These are phyloP conservation scores for Talaromyces sp. DNA, from an alignment of 2,329 filamentous ascomycete species.

Conservation along the genomic window DNA sequence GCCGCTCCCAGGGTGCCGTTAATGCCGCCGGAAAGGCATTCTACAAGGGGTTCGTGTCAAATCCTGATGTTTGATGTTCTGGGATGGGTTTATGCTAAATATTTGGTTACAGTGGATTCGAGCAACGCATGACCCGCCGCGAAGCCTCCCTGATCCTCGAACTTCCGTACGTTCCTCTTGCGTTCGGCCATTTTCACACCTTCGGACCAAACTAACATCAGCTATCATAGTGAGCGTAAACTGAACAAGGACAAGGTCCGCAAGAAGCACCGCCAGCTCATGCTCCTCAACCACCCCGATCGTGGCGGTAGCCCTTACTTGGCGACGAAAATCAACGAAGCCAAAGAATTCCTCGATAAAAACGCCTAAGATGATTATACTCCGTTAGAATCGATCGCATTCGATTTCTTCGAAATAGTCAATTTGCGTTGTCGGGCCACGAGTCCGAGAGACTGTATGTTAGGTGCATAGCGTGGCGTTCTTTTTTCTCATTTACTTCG, in stretches of 20 bases:
- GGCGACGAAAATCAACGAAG: conserved; percentile 97
- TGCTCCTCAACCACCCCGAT: conserved; percentile 96
- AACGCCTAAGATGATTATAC: conserved; percentile 33
- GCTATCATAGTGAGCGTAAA: conserved; percentile 69
- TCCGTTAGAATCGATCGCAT: background rate
- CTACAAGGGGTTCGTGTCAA: conserved; percentile 73
- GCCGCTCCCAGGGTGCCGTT: conserved; percentile 69
- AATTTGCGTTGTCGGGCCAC: background rate
- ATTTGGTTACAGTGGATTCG: conserved; percentile 67
- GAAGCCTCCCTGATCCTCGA: conserved; percentile 91
- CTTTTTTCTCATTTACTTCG: conserved; percentile 25
- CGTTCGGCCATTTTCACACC: background rate
- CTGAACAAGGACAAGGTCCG: conserved; percentile 91
- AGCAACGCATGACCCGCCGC: conserved; percentile 87
- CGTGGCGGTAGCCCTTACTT: conserved; percentile 94
- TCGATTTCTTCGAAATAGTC: background rate
- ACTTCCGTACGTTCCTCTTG: conserved; percentile 67
- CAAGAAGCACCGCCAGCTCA: conserved; percentile 91
- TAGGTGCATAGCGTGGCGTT: conserved; percentile 48
- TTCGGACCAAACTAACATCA: conserved; percentile 11
- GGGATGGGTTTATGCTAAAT: conserved; percentile 4
- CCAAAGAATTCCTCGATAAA: conserved; percentile 95
- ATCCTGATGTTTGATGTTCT: conserved; percentile 49
- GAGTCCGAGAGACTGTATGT: conserved; percentile 6
- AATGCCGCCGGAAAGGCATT: conserved; percentile 85